phyloP scores from a whole-genome alignment of 2,329 filamentous ascomycete genomes.

The Mycogone perniciosa region DNA sequence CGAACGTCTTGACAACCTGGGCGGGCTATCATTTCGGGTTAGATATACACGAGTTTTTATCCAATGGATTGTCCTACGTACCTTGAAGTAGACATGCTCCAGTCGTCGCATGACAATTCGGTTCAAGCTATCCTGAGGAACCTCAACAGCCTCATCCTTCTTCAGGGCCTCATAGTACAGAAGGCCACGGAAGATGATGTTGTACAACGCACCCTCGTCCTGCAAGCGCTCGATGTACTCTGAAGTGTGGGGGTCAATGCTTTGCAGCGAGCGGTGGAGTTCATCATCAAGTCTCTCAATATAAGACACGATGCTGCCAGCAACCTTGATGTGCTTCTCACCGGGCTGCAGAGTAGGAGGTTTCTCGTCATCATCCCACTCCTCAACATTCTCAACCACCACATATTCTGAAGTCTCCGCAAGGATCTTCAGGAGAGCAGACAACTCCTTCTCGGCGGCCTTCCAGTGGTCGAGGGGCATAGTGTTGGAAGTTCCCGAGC shows the following conservation, averaged over 20 bases:
- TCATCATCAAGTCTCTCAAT: conserved; percentile 95
- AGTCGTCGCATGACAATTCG: conserved; percentile 87
- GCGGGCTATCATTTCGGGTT: conserved; percentile 53
- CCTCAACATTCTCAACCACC: conserved; percentile 85
- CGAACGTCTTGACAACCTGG: conserved; percentile 86
- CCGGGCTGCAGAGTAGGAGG: conserved; percentile 64
- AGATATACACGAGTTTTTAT: conserved; percentile 3
- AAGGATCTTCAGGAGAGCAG: conserved; percentile 68
- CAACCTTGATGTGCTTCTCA: conserved; percentile 81
- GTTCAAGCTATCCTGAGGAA: conserved; percentile 82
- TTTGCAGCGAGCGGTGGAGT: conserved; percentile 92
- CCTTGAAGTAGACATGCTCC: conserved; percentile 99
- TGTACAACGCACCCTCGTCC: conserved; percentile 87
- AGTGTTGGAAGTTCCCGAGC: conserved; percentile 66
- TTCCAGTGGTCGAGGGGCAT: conserved; percentile 99
- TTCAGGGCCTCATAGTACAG: conserved; percentile 82
- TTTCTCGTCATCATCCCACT: conserved; percentile 99
- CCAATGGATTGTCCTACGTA: conserved; percentile 27
- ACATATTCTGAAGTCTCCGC: conserved; percentile 75
- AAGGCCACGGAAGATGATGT: conserved; percentile 79
- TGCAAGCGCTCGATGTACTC: conserved; percentile 95
- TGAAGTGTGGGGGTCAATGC: conserved; percentile 95
- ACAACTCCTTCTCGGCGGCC: conserved; percentile 80
- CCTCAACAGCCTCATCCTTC: conserved; percentile 62
- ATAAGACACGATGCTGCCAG: conserved; percentile 90